These are phyloP conservation scores for Lipomyces oligophaga DNA, from an alignment of 805 yeast genomes.

Conservation along the genomic window DNA sequence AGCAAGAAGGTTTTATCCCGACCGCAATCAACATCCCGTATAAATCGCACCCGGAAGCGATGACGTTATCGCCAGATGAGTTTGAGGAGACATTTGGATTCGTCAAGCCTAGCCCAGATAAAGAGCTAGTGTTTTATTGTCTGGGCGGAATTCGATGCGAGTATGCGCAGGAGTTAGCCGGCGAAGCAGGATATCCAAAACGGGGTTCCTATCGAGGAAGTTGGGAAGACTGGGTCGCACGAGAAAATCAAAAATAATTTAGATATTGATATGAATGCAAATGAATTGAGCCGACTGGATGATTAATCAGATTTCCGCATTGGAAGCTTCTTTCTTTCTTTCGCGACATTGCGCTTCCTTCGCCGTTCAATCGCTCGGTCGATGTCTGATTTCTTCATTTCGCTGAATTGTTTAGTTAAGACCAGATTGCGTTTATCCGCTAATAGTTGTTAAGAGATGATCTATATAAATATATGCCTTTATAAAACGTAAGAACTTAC, in stretches of 20 bases:
- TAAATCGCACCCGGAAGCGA: constrained; percentile 88
- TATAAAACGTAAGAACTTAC: constrained; percentile 3
- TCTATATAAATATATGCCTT: too few species aligned
- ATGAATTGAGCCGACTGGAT: neutral
- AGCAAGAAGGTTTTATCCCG: constrained; percentile 69
- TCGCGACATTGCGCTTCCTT: constrained; percentile 27
- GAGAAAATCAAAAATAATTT: neutral
- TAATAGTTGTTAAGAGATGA: neutral
- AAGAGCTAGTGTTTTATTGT: constrained; percentile 84
- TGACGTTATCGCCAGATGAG: constrained; percentile 72
- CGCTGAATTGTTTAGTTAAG: constrained; percentile 19
- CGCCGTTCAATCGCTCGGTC: constrained; percentile 26
- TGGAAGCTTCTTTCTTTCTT: constrained; percentile 35
- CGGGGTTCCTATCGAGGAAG: constrained; percentile 71
- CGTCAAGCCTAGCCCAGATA: constrained; percentile 65
- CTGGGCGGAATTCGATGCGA: constrained; percentile 88
- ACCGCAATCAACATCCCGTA: constrained; percentile 82
- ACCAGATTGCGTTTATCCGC: constrained; percentile 26
- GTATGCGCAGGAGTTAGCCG: constrained; percentile 87
- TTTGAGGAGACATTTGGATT: constrained; percentile 79
- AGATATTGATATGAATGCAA: neutral
- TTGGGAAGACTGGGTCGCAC: constrained; percentile 72
- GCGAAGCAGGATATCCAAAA: constrained; percentile 78
- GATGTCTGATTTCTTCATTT: constrained; percentile 28
- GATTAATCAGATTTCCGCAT: too few species aligned